Evolutionary conservation across 2,329 filamentous ascomycete species (phyloP), one percentile per base, ranked within the genome.

Genomic region (Aspergillus luchuensis): DNA sequence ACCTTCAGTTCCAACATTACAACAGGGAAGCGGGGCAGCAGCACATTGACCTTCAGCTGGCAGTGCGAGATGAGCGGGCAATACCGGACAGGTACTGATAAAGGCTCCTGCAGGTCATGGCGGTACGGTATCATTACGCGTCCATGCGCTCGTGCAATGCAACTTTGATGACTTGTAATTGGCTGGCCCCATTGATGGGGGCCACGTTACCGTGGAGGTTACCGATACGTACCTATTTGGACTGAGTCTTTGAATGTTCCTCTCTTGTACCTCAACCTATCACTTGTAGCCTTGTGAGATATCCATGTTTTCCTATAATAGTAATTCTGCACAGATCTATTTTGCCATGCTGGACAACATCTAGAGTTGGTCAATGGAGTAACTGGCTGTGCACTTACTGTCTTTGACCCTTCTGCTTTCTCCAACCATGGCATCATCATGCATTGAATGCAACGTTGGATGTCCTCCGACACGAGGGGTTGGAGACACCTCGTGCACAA

Each of bases 21-120:
- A 11, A 13, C 30, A 45, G 8, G 41, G 41, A 10, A 45, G 41
- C 41, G 17, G 41, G 41, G 41, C 11, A 8, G 17, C 47, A n/a
- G 17, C 47, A 19, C 41, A 21, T 8, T 10, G 17, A 19, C 10
- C 41, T 17, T 45, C 41, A 23, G 17, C 41, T 45, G 41, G 41
- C 17, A 43, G 15, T 19, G n/a, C n/a, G n/a, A 17, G 38, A 17
- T 5, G 41, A 19, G 41, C 41, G 21, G 17, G 17, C 41, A 17
- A 28, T 17, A 33, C 47, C 23, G 28, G 25, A n/a, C 25, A 50
- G 47, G 47, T 30, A 50, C 47, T 50, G 47, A 50, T 50, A 50
- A 50, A 50, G 47, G 15, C 47, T 8, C 47, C 47, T 33, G 47
- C 47, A 50, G 47, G 47, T 50, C 47, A 50, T 50, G 47, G 28